Evolutionary conservation across 192 early-diverging fungal genomes (phyloP).

Genomic region (Backusella liffmaniae): DNA sequence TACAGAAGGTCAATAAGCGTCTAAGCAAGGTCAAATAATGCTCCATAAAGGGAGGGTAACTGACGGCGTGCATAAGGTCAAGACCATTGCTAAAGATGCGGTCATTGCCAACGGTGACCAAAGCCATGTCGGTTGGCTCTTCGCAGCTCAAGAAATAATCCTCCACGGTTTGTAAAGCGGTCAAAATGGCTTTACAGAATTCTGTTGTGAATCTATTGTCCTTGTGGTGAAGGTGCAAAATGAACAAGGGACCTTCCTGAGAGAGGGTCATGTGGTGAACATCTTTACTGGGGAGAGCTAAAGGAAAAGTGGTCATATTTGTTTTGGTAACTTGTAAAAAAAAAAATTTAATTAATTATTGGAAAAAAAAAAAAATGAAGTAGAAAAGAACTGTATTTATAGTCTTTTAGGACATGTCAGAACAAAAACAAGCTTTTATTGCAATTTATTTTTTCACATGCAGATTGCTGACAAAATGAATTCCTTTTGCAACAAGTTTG

Average conservation of each 20-base stretch:
- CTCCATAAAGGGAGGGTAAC: slow-evolving; percentile 45
- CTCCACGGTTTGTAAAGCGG: slow-evolving; percentile 61
- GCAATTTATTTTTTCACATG: background rate
- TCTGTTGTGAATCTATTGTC: slow-evolving; percentile 68
- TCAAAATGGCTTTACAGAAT: slow-evolving; percentile 54
- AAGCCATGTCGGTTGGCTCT: slow-evolving; percentile 46
- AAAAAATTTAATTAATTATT: background rate
- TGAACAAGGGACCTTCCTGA: slow-evolving; percentile 53
- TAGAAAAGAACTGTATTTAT: background rate
- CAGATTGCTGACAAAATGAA: background rate
- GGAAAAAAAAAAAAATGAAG: background rate
- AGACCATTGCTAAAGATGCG: slow-evolving; percentile 78
- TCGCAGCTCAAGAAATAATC: slow-evolving; percentile 38
- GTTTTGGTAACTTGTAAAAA: too few relatives aligned
- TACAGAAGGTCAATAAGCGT: slow-evolving; percentile 59
- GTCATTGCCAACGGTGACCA: slow-evolving; percentile 61
- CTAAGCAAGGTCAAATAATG: slow-evolving; percentile 58
- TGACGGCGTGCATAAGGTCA: slow-evolving; percentile 45
- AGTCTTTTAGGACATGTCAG: background rate
- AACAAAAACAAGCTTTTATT: too few relatives aligned
- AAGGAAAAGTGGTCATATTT: slow-evolving; percentile 19
- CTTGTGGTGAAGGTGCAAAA: slow-evolving; percentile 62
- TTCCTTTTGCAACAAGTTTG: background rate
- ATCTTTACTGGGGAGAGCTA: slow-evolving; percentile 27
- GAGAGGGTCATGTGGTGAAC: slow-evolving; percentile 23